Percentiles rank a stretch among this genome's conserved stretches.
Conservation (phyloP, 2,329 filamentous ascomycete genomes). For the Phaeoacremonium minimum region DNA sequence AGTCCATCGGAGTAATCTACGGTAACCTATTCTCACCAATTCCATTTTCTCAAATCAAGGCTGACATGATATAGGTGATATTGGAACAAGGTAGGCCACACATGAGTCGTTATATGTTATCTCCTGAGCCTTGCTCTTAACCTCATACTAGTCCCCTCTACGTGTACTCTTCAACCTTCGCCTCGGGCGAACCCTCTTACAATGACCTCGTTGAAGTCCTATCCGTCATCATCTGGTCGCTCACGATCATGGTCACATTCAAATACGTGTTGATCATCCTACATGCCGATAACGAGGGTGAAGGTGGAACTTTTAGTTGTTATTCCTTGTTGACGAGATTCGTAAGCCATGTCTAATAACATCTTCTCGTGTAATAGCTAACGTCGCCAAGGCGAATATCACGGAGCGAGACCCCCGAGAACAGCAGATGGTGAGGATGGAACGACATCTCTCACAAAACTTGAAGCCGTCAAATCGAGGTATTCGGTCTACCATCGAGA, state of each 20-base stretch:
- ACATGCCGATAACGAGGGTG: constrained; percentile 62
- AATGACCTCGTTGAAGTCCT: constrained; percentile 57
- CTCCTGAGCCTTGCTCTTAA: background rate
- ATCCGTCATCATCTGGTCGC: constrained; percentile 62
- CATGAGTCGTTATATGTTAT: constrained; percentile 1
- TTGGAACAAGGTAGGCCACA: constrained; percentile 42
- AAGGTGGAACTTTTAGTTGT: constrained; percentile 63
- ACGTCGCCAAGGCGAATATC: constrained; percentile 48
- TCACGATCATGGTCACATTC: constrained; percentile 64
- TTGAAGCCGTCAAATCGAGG: constrained; percentile 44
- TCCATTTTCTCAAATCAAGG: too few species aligned
- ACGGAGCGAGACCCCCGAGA: constrained; percentile 57
- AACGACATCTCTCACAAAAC: constrained; percentile 52
- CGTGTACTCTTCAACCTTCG: constrained; percentile 64
- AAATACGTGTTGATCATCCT: constrained; percentile 65
- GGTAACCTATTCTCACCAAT: too few species aligned
- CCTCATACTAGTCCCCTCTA: constrained; percentile 54
- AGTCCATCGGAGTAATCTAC: constrained; percentile 64
- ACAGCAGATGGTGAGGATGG: constrained; percentile 49
- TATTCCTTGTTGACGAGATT: constrained; percentile 61
- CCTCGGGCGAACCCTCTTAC: constrained; percentile 42
- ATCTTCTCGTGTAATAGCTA: too few species aligned
- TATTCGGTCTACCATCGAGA: constrained; percentile 53
- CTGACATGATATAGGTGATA: too few species aligned
- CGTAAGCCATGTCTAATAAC: too few species aligned